Conservation (phyloP, 805 yeast species). For the Yarrowia osloensis region DNA sequence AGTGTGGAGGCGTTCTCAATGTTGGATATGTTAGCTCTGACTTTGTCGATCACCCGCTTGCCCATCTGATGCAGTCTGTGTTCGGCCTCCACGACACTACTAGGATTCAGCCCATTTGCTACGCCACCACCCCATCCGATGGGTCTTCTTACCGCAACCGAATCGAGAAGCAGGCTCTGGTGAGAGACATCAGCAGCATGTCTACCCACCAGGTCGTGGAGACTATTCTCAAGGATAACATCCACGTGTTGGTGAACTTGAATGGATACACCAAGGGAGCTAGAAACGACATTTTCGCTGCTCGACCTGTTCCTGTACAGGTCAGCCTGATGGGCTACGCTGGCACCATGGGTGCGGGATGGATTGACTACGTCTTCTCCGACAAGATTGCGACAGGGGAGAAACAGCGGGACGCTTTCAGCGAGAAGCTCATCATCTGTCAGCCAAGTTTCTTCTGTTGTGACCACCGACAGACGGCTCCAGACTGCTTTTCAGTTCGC, state of each 20-base stretch:
- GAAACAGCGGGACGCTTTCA: slow-evolving; percentile 32
- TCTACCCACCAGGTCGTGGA: slow-evolving; percentile 37
- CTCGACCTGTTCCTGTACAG: slow-evolving; percentile 42
- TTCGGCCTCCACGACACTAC: slow-evolving; percentile 40
- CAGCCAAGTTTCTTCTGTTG: slow-evolving; percentile 41
- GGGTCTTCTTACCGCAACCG: slow-evolving; percentile 35
- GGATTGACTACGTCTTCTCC: slow-evolving; percentile 36
- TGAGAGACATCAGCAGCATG: slow-evolving; percentile 37
- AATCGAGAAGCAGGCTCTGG: neutral
- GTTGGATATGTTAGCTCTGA: slow-evolving; percentile 43
- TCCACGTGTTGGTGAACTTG: slow-evolving; percentile 42
- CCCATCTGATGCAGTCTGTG: slow-evolving; percentile 43
- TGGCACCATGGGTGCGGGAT: slow-evolving; percentile 42
- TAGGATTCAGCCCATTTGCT: slow-evolving; percentile 38
- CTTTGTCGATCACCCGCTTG: slow-evolving; percentile 42
- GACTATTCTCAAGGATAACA: slow-evolving; percentile 39
- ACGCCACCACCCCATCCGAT: slow-evolving; percentile 40
- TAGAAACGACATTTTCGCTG: slow-evolving; percentile 42
- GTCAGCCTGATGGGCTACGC: slow-evolving; percentile 43
- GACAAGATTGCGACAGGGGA: neutral
- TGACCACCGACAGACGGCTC: slow-evolving; percentile 43
- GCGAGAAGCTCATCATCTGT: slow-evolving; percentile 39
- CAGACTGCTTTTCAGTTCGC: slow-evolving; percentile 21
- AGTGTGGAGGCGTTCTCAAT: slow-evolving; percentile 32
- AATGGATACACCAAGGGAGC: slow-evolving; percentile 44